Evolutionary conservation across 2,329 filamentous ascomycete species (phyloP).

Genomic region (Gaeumannomyces sp.): DNA sequence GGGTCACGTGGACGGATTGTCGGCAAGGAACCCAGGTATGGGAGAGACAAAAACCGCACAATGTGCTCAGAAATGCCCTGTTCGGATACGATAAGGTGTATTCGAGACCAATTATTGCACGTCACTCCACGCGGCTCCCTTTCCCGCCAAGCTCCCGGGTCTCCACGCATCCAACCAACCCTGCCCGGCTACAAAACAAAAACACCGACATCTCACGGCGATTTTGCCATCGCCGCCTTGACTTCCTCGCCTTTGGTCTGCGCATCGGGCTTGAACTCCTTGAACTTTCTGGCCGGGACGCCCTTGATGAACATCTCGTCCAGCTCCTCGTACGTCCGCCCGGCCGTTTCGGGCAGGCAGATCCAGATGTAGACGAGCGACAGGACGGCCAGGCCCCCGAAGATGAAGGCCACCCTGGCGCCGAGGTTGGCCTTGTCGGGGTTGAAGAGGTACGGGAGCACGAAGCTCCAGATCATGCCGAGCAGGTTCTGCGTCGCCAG

Average conservation of each 20-base stretch:
- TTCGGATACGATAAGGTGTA: no score
- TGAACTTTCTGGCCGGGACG: constrained; percentile 16
- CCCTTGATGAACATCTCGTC: constrained; percentile 33
- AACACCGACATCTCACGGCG: not conserved
- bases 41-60: no score
- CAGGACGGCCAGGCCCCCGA: constrained; percentile 24
- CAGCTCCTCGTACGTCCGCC: constrained; percentile 41
- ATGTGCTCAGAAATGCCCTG: no score
- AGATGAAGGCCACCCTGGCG: constrained; percentile 31
- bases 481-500: constrained; percentile 25
- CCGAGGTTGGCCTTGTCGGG: constrained; percentile 24
- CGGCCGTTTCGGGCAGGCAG: constrained; percentile 37
- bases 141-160: no score
- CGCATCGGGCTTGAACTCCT: constrained; percentile 9
- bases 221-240: constrained; percentile 21
- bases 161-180: no score
- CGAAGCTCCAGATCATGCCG: constrained; percentile 15
- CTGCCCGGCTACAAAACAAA: not conserved
- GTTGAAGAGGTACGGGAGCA: constrained; percentile 19
- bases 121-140: no score
- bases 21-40: no score
- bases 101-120: no score
- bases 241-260: constrained; percentile 21
- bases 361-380: constrained; percentile 32
- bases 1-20: no score